phyloP scores from a whole-genome alignment of 2,329 filamentous ascomycete genomes.

The Alternaria postmessia region DNA sequence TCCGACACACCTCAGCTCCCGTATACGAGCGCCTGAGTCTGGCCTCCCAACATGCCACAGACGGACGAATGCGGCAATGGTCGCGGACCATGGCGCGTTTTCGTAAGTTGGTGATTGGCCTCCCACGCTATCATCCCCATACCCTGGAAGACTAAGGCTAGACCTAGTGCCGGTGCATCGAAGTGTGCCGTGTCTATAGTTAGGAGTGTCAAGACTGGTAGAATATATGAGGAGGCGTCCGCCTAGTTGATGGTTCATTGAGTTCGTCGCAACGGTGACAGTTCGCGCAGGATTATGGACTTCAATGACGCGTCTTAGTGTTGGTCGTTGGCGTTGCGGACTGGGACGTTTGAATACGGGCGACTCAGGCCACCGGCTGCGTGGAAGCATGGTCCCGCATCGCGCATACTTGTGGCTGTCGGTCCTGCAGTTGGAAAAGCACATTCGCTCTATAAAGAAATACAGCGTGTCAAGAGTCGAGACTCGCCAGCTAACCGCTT shows the following conservation, averaged over 20 bases:
- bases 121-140: constrained; percentile 10
- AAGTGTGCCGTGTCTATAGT: constrained; percentile 11
- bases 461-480: neutral
- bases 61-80: constrained; percentile 15
- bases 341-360: neutral
- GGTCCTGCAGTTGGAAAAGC: neutral
- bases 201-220: neutral
- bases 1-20: constrained; percentile 12
- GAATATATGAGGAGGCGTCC: constrained; percentile 4
- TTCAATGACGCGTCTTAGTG: neutral
- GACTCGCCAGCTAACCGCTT: neutral
- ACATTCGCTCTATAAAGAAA: neutral
- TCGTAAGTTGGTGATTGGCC: constrained; percentile 9
- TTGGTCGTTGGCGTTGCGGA: neutral
- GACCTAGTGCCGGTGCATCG: constrained; percentile 3
- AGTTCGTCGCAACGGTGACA: neutral
- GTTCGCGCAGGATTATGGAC: neutral
- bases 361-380: neutral
- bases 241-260: neutral
- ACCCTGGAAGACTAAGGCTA: constrained; percentile 1
- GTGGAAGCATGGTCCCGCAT: neutral
- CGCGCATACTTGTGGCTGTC: neutral
- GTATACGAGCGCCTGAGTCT: constrained; percentile 5
- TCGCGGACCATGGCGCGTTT: constrained; percentile 7
- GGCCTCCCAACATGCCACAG: constrained; percentile 3